A percentile compares a stretch with the other conserved stretches of the same genome.
Conservation (phyloP, 805 yeast genomes). For the Helenozyma rhizophorensis region DNA sequence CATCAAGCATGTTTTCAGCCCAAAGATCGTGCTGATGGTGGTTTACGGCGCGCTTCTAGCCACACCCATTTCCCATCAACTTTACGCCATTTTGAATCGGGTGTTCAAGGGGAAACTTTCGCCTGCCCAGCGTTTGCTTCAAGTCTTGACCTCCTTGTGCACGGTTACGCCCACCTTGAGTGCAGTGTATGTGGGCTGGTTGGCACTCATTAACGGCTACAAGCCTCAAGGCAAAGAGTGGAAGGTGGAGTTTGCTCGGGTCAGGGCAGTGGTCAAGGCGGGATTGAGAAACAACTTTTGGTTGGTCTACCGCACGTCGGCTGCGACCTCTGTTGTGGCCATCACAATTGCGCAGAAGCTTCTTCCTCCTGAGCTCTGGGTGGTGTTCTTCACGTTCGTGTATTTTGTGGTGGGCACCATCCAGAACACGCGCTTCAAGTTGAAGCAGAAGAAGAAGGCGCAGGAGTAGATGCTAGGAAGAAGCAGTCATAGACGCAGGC, state of each 20-base stretch:
- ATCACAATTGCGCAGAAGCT: constrained; percentile 54
- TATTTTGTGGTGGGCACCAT: constrained; percentile 59
- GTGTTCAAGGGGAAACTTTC: constrained; percentile 40
- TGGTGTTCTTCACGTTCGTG: constrained; percentile 54
- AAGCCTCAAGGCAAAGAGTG: constrained; percentile 6
- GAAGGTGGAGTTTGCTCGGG: constrained; percentile 14
- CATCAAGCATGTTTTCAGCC: constrained; percentile 38
- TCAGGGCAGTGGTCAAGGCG: constrained; percentile 17
- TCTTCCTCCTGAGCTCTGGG: constrained; percentile 58
- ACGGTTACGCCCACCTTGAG: constrained; percentile 55
- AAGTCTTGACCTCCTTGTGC: constrained; percentile 46
- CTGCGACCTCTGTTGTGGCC: constrained; percentile 50
- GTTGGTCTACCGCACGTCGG: constrained; percentile 47
- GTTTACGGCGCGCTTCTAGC: constrained; percentile 50
- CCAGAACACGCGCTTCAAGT: constrained; percentile 54
- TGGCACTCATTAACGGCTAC: constrained; percentile 46
- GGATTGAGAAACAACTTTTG: constrained; percentile 42
- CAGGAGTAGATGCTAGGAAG: no score
- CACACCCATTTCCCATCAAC: constrained; percentile 56
- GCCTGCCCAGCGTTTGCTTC: constrained; percentile 38
- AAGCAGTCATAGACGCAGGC: no score
- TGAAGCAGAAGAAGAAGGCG: constrained; percentile 11
- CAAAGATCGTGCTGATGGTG: constrained; percentile 50
- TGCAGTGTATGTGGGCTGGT: constrained; percentile 47
- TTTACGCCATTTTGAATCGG: constrained; percentile 43